Conservation (phyloP, 2,329 filamentous ascomycete genomes). For the Cercospora janseana region DNA sequence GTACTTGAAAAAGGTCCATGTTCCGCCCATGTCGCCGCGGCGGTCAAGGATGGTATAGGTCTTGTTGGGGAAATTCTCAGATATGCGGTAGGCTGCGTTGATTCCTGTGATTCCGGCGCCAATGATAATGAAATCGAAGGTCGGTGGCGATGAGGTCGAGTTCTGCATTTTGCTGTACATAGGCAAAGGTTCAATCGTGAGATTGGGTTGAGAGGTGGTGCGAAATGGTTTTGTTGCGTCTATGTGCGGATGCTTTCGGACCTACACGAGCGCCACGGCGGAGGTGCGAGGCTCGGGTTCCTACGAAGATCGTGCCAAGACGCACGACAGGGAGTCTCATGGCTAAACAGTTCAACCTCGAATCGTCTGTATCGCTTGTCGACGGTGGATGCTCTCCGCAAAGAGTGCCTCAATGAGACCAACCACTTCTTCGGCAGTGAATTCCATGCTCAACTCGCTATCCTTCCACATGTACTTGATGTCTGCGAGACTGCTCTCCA, state of each 20-base stretch:
- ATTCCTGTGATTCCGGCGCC: conserved; percentile 74
- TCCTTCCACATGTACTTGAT: conserved; percentile 66
- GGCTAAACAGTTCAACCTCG: conserved; percentile 30
- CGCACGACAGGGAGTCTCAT: background rate
- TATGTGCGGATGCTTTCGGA: background rate
- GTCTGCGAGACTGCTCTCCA: conserved; percentile 62
- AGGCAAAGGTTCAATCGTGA: no score
- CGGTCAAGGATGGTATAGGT: conserved; percentile 67
- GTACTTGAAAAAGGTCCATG: conserved; percentile 75
- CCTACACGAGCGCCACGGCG: conserved; percentile 3
- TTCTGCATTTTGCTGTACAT: no score
- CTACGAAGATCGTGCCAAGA: background rate
- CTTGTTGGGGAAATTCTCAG: conserved; percentile 48
- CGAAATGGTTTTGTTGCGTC: background rate
- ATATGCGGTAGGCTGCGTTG: conserved; percentile 64
- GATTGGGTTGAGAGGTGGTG: background rate
- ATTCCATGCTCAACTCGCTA: conserved; percentile 62
- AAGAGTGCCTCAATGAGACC: conserved; percentile 64
- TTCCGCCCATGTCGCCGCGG: conserved; percentile 67
- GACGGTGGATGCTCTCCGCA: conserved; percentile 59
- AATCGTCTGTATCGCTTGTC: conserved; percentile 59
- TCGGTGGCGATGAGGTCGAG: no score
- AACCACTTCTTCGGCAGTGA: conserved; percentile 59
- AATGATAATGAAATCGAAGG: conserved; percentile 53
- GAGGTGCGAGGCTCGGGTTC: background rate